Conservation (phyloP, 306 rosid species). For the Ormosia semicastrata region DNA sequence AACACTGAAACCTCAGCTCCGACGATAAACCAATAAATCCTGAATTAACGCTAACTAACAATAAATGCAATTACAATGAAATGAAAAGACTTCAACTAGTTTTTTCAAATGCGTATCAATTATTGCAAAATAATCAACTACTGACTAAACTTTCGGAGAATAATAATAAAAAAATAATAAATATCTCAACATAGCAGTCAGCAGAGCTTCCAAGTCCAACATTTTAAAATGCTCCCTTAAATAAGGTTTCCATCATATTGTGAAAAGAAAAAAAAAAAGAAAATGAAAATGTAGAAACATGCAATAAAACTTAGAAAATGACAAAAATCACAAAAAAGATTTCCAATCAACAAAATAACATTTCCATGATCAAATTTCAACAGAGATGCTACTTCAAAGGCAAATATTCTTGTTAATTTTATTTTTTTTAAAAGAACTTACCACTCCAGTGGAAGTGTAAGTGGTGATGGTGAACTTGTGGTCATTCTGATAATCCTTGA, state of each 20-base stretch:
- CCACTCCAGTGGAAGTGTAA: conserved; percentile 68
- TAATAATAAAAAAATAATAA: background rate
- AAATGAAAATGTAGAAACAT: background rate
- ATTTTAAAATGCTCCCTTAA: background rate
- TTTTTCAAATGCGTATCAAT: background rate
- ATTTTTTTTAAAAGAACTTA: conserved; percentile 28
- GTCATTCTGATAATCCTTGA: conserved; percentile 90
- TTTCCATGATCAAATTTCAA: background rate
- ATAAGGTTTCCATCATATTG: background rate
- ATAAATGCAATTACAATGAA: background rate
- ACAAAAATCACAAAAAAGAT: background rate
- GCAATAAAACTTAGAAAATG: background rate
- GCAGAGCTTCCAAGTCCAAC: background rate
- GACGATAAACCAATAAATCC: background rate
- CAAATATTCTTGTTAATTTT: background rate
- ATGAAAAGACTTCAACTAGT: background rate
- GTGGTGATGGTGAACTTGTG: conserved; percentile 92
- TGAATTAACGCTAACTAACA: background rate
- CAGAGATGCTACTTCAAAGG: background rate
- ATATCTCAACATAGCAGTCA: background rate
- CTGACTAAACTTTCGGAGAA: background rate
- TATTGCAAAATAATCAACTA: background rate
- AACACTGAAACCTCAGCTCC: background rate
- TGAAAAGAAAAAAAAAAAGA: background rate
- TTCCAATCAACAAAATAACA: background rate